phyloP scores from a whole-genome alignment of 1,284 basidiomycete genomes.

The Inonotus hispidus region DNA sequence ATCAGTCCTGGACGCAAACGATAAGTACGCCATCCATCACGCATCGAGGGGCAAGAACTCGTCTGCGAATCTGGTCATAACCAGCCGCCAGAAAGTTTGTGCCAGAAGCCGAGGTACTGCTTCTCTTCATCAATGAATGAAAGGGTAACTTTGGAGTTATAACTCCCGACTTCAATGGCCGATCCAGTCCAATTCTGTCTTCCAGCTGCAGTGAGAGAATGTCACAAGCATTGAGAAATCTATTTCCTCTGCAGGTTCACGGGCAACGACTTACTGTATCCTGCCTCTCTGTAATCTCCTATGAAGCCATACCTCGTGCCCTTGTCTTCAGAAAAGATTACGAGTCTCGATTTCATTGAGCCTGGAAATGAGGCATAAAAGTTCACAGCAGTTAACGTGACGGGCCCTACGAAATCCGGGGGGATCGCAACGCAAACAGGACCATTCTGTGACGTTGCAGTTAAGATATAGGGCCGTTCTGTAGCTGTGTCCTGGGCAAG shows the following conservation, averaged over 20 bases:
- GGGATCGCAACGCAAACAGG: slow-evolving; percentile 6
- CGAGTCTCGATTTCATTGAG: background rate
- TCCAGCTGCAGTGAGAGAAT: background rate
- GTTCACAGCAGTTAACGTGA: background rate
- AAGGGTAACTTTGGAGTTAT: slow-evolving; percentile 4
- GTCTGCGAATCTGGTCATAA: background rate
- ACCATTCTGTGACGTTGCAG: slow-evolving; percentile 1
- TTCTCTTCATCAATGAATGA: slow-evolving; percentile 7
- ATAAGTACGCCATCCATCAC: too few species aligned
- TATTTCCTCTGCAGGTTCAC: background rate
- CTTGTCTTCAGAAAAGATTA: slow-evolving; percentile 8
- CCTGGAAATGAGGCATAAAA: background rate
- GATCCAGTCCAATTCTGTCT: slow-evolving; percentile 9
- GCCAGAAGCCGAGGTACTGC: background rate
- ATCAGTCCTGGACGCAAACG: too few species aligned
- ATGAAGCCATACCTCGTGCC: slow-evolving; percentile 8
- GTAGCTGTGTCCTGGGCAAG: background rate
- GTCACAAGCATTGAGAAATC: background rate
- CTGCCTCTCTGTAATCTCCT: background rate
- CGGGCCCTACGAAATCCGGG: slow-evolving; percentile 8
- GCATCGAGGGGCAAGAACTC: too few species aligned
- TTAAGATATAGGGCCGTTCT: background rate
- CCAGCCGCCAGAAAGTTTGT: background rate
- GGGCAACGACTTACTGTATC: slow-evolving; percentile 1
- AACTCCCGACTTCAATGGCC: slow-evolving; percentile 4